Conservation (phyloP, 2,329 filamentous ascomycete genomes). For the Alternaria brassicicola region DNA sequence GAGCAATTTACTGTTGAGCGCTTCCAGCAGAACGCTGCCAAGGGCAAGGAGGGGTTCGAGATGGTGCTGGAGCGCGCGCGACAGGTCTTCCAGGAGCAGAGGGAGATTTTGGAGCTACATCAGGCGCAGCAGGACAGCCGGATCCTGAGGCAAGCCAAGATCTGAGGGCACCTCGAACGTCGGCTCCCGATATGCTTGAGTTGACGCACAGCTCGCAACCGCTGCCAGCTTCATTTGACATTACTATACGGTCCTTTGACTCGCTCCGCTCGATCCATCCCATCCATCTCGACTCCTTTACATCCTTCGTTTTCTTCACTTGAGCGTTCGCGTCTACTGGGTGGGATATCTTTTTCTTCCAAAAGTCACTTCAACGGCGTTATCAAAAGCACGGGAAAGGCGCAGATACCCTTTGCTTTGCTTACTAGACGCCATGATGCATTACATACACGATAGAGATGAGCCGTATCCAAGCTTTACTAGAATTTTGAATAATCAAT, state of each 20-base stretch:
- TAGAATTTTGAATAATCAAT: background rate
- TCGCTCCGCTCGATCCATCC: background rate
- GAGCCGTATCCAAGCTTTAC: constrained; percentile 3
- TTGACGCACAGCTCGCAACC: background rate
- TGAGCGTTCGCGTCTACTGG: background rate
- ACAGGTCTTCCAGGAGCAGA: constrained; percentile 88
- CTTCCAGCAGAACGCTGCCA: constrained; percentile 89
- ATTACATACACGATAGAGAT: constrained; percentile 14
- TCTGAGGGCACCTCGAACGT: constrained; percentile 20
- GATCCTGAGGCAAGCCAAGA: constrained; percentile 41
- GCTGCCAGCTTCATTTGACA: constrained; percentile 5
- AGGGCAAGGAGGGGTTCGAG: constrained; percentile 94
- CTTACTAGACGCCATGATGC: constrained; percentile 5
- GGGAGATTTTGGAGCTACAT: constrained; percentile 63
- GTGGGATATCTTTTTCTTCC: background rate
- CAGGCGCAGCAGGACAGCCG: constrained; percentile 50
- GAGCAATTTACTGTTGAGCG: constrained; percentile 88
- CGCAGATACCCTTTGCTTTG: constrained; percentile 16
- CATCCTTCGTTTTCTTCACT: background rate
- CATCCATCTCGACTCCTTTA: constrained; percentile 9
- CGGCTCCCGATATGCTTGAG: background rate
- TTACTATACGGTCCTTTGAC: background rate
- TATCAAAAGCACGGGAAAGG: constrained; percentile 17
- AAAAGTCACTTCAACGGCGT: constrained; percentile 11
- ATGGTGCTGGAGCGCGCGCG: constrained; percentile 91